A percentile compares a stretch with the other conserved stretches of the same genome.
Evolutionary conservation across 2,329 filamentous ascomycete genomes (phyloP).

Genomic region (Penicillium oxalicum): DNA sequence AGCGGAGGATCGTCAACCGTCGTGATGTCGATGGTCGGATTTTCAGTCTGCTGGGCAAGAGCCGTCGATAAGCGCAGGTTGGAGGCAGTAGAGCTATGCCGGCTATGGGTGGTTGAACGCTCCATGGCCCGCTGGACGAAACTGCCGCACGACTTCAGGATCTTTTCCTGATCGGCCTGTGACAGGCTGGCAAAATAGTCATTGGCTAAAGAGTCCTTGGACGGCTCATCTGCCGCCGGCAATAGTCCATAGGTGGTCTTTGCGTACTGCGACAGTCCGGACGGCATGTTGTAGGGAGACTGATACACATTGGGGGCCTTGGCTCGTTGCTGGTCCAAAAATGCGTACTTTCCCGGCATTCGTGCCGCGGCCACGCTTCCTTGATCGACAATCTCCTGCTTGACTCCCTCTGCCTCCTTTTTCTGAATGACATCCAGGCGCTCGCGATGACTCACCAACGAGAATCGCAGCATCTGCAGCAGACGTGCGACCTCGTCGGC

Average conservation of each 20-base stretch:
- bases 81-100: conserved; percentile 31
- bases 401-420: conserved; percentile 31
- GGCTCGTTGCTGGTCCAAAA: conserved; percentile 36
- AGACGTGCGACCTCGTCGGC: conserved; percentile 40
- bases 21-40: conserved; percentile 40
- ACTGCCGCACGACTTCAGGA: conserved; percentile 39
- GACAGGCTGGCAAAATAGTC: conserved; percentile 39
- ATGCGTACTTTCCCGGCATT: conserved; percentile 36
- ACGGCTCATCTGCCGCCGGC: conserved; percentile 29
- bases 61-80: conserved; percentile 35
- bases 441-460: conserved; percentile 36
- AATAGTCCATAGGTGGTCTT: conserved; percentile 35
- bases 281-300: conserved; percentile 41
- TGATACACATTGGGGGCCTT: conserved; percentile 37
- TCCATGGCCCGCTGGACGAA: conserved; percentile 37
- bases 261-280: conserved; percentile 39
- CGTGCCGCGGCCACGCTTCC: conserved; percentile 27
- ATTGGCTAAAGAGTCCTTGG: conserved; percentile 37
- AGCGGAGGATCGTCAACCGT: conserved; percentile 35
- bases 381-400: conserved; percentile 29
- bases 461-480: conserved; percentile 41
- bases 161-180: conserved; percentile 37
- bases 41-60: conserved; percentile 36
- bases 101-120: conserved; percentile 32
- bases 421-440: conserved; percentile 36